A percentile compares a stretch with the other conserved stretches of the same genome.
Conservation (phyloP, 768 basidiomycete genomes). For the Hydnomerulius pinastri region DNA sequence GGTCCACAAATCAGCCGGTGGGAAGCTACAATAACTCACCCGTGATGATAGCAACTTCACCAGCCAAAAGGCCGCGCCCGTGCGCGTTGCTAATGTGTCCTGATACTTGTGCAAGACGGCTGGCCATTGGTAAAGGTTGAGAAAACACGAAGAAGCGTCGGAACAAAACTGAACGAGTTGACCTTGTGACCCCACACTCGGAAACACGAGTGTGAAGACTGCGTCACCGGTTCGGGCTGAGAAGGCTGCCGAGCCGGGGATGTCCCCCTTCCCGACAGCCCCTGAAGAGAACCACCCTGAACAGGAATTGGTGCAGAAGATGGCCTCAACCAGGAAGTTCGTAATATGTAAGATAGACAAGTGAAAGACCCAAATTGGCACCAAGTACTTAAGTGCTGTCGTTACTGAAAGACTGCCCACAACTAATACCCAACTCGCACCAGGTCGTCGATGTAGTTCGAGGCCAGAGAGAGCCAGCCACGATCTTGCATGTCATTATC, state of each 20-base stretch:
- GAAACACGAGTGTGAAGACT: background rate
- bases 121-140: constrained; percentile 41
- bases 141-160: background rate
- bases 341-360: no score
- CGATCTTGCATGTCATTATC: no score
- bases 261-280: background rate
- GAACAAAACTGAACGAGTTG: background rate
- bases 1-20: background rate
- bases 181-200: no score
- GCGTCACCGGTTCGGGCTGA: background rate
- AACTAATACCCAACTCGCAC: no score
- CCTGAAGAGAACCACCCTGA: no score
- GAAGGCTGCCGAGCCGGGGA: background rate
- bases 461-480: no score
- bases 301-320: no score
- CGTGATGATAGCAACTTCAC: constrained; percentile 85
- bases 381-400: no score
- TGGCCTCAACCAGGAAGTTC: no score
- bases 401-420: no score
- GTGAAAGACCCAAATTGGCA: no score
- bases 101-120: constrained; percentile 68
- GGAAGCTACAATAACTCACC: constrained; percentile 44
- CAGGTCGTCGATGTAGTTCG: no score
- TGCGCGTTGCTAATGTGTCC: constrained; percentile 61
- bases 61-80: constrained; percentile 60